These are phyloP conservation scores for Termitomyces sp. DNA, from an alignment of 768 basidiomycete species.

Conservation along the genomic window DNA sequence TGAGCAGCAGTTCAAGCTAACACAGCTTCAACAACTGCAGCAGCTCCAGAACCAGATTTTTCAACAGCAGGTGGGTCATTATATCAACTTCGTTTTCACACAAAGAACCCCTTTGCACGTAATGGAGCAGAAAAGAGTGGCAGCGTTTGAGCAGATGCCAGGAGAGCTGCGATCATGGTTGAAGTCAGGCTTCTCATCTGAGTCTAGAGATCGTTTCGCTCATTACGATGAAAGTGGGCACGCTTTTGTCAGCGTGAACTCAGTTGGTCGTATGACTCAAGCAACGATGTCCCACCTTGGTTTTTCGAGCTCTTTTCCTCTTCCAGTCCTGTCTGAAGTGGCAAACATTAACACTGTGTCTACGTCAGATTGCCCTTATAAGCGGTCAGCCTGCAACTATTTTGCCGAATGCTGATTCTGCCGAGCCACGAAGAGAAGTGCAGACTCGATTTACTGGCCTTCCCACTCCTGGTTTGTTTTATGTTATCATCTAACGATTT, in stretches of 20 bases:
- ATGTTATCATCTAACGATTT: not conserved
- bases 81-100: constrained; percentile 1
- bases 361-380: constrained; percentile 59
- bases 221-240: not conserved
- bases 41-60: constrained; percentile 84
- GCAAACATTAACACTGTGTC: not conserved
- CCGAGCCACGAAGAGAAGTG: constrained; percentile 23
- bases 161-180: not conserved
- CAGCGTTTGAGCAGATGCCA: not conserved
- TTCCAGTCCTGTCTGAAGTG: not conserved
- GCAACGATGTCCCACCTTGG: not conserved
- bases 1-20: constrained; percentile 75
- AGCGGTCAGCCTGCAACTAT: constrained; percentile 40
- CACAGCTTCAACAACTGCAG: constrained; percentile 62
- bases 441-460: constrained; percentile 42
- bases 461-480: constrained; percentile 58
- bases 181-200: not conserved
- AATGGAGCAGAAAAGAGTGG: not conserved
- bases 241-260: not conserved
- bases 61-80: constrained; percentile 71
- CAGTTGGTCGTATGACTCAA: not conserved
- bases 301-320: not conserved
- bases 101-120: not conserved
- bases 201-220: not conserved
- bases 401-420: constrained; percentile 25